Conservation (phyloP, 768 basidiomycete genomes). For the Cystofilobasidium capitatum region DNA sequence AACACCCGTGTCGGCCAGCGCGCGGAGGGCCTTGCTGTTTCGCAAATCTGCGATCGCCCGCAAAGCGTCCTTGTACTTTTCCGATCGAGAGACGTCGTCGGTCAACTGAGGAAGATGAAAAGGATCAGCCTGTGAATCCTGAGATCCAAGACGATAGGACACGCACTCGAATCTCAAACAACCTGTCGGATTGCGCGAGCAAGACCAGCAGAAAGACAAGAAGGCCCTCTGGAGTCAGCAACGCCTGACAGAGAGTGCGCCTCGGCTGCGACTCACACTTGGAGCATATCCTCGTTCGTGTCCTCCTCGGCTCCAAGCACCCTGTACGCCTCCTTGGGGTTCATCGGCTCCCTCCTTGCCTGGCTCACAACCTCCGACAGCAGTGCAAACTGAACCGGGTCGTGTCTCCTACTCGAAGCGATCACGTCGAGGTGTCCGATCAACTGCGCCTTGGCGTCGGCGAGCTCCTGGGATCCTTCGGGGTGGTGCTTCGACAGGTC, state of each 20-base stretch:
- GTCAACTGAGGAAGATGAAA: slow-evolving; percentile 9
- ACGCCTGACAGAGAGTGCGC: slow-evolving; percentile 19
- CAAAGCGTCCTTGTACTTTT: slow-evolving; percentile 26
- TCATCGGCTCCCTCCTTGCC: slow-evolving; percentile 52
- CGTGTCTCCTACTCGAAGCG: slow-evolving; percentile 51
- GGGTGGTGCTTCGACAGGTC: slow-evolving; percentile 45
- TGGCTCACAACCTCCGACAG: slow-evolving; percentile 44
- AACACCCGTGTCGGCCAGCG: slow-evolving; percentile 55
- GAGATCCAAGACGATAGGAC: slow-evolving; percentile 43
- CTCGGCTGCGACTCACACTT: slow-evolving; percentile 43
- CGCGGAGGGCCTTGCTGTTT: slow-evolving; percentile 60
- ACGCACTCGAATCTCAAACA: slow-evolving; percentile 40
- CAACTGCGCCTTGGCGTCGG: slow-evolving; percentile 48
- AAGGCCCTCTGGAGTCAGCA: no score
- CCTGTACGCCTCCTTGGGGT: slow-evolving; percentile 59
- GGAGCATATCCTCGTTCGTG: slow-evolving; percentile 67
- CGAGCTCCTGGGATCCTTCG: neutral
- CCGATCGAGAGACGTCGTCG: slow-evolving; percentile 14
- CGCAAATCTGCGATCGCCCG: slow-evolving; percentile 56
- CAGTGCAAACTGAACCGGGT: slow-evolving; percentile 42
- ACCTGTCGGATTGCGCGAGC: slow-evolving; percentile 43
- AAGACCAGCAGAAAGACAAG: neutral
- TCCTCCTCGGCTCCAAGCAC: slow-evolving; percentile 60
- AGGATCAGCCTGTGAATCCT: neutral
- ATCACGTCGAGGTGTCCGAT: slow-evolving; percentile 62